phyloP scores from a whole-genome alignment of 176 grass and related monocot genomes.

The Paspalum vaginatum region DNA sequence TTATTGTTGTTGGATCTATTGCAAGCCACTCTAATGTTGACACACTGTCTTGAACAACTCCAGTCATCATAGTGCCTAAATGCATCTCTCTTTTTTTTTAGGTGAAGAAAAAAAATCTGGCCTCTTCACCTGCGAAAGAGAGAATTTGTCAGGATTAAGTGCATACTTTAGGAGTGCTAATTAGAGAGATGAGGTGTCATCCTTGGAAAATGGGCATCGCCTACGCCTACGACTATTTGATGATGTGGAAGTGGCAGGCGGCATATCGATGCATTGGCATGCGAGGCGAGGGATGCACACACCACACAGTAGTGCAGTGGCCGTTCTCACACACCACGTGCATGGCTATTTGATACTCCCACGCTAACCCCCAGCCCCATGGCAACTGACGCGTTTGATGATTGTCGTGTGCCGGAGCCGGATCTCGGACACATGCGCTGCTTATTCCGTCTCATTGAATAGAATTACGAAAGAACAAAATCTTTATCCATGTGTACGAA shows the following conservation, averaged over 20 bases:
- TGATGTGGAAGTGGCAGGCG: not conserved
- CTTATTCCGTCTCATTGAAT: not conserved
- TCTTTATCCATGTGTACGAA: not conserved
- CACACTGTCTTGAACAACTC: too few relatives aligned
- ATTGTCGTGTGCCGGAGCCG: not conserved
- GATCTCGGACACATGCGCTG: conserved; percentile 13
- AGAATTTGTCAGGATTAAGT: too few relatives aligned
- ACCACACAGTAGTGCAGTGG: not conserved
- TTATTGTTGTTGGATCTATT: too few relatives aligned
- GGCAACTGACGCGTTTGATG: not conserved
- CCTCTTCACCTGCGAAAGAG: too few relatives aligned
- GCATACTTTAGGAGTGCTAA: too few relatives aligned
- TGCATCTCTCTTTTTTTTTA: too few relatives aligned
- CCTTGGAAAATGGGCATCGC: not conserved
- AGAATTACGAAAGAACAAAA: not conserved
- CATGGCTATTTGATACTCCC: not conserved
- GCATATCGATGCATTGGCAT: not conserved
- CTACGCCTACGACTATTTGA: not conserved
- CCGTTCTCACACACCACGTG: not conserved
- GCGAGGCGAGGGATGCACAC: not conserved
- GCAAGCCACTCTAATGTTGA: too few relatives aligned
- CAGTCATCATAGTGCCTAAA: too few relatives aligned
- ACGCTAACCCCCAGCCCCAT: not conserved
- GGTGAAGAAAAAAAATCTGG: too few relatives aligned
- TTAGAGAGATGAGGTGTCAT: too few relatives aligned